Base-by-base conservation (phyloP, 2,329 filamentous ascomycete species). In the Colletotrichum siamense region DNA sequence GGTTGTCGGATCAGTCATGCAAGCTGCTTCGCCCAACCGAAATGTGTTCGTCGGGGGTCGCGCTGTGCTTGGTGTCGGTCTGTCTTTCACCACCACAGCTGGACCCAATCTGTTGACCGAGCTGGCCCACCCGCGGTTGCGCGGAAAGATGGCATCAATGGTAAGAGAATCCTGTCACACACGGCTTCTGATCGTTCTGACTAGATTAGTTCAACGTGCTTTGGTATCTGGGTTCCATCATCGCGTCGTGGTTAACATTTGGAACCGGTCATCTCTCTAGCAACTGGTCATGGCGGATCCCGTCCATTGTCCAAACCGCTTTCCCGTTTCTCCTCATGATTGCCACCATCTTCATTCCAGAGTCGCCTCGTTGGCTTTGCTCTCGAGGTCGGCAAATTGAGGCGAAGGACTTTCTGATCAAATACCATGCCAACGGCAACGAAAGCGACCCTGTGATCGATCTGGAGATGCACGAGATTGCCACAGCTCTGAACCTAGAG, bases 391-490 rank as follows among this genome's bases (percentile, higher is more conserved):
- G 78, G 8, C 66, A 77, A 91, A 66, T 88, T 22, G 59, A 63
- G 28, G 59, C 59, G 15, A 63, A 22, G 30, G n/a, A n/a, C 0
- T 63, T 63, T 22, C n/a, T 63, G 10, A 15, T 63, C 30, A 63
- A 63, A 1, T 63, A 36, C 7, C 59, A 63, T 8, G 59, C 86
- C 34, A 87, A 88, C 36, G 88, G 88, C 15, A 84, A 89, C 72
- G 76, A 74, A 10, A 79, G 84, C 24, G 84, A 88, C 71, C 78
- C 84, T 4, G 83, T 86, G 18, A 88, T 91, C 3, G 84, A 87
- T 49, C 86, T 87, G 70, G 88, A 91, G 74, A 88, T 85, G 70
- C 81, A 83, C 8, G 88, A 91, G 79, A 91, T 91, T 75, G 84
- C 85, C 67, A 85, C 88, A 30, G 89, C 87, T 1, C 83, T 90